Conservation (phyloP, 164 flowering plant genomes). For the Magnolia officinalis region DNA sequence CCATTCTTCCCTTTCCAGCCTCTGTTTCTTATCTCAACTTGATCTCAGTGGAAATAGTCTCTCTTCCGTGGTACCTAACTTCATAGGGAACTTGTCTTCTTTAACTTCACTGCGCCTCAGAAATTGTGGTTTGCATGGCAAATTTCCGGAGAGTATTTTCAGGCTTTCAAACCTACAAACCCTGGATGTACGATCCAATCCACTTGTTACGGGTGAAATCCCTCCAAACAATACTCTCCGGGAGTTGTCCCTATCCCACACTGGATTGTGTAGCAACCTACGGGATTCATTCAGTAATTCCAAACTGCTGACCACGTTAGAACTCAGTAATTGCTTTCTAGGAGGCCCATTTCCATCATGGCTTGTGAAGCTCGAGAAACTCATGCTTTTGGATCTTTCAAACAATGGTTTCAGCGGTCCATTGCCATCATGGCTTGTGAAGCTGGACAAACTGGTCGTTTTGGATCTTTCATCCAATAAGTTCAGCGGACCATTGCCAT, state of each 20-base stretch:
- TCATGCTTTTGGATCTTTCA: slow-evolving; percentile 21
- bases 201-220: slow-evolving; percentile 22
- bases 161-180: slow-evolving; percentile 14
- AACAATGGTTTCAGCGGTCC: slow-evolving; percentile 11
- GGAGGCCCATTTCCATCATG: slow-evolving; percentile 26
- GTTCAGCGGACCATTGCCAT: slow-evolving; percentile 6
- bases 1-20: slow-evolving; percentile 21
- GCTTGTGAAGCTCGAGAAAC: slow-evolving; percentile 14
- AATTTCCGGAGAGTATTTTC: slow-evolving; percentile 28
- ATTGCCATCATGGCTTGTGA: too few species aligned
- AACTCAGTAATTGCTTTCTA: slow-evolving; percentile 15
- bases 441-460: too few species aligned
- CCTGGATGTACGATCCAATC: slow-evolving; percentile 26
- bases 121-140: slow-evolving; percentile 16
- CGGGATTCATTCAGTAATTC: not conserved
- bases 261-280: not conserved
- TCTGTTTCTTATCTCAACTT: slow-evolving; percentile 18
- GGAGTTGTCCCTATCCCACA: not conserved
- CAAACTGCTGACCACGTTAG: not conserved
- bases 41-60: slow-evolving; percentile 16
- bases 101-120: slow-evolving; percentile 22
- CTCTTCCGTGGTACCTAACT: slow-evolving; percentile 20
- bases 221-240: slow-evolving; percentile 18
- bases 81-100: slow-evolving; percentile 17
- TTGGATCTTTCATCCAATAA: too few species aligned